Conservation (phyloP, 805 yeast species). For the Metschnikowia borealis region DNA sequence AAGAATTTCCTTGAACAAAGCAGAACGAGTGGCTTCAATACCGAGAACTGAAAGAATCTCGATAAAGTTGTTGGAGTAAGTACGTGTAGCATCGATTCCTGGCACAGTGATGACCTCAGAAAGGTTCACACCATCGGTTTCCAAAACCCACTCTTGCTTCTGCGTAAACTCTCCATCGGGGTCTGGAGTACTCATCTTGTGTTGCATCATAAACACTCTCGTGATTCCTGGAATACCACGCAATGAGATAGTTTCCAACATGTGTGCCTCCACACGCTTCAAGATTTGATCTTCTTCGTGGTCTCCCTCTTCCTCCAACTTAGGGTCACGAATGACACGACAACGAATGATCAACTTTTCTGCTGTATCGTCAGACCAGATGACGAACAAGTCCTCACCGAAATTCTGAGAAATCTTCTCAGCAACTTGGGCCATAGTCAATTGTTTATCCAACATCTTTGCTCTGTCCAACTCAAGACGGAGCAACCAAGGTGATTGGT, state of each 20-base stretch:
- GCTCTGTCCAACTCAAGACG: conserved; percentile 98
- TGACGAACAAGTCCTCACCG: conserved; percentile 92
- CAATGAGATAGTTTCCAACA: conserved; percentile 90
- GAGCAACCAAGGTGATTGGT: conserved; percentile 96
- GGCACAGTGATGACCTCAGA: conserved; percentile 93
- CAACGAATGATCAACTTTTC: conserved; percentile 96
- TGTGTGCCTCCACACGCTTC: conserved; percentile 90
- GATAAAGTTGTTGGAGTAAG: conserved; percentile 94
- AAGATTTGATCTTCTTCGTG: conserved; percentile 96
- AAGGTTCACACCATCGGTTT: conserved; percentile 96
- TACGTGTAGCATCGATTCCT: conserved; percentile 87
- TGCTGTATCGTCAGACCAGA: conserved; percentile 99
- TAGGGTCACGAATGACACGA: conserved; percentile 96
- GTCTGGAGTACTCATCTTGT: conserved; percentile 67
- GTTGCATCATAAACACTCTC: conserved; percentile 87
- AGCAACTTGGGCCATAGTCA: conserved; percentile 97
- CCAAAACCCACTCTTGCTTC: conserved; percentile 96
- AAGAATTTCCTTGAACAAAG: conserved; percentile 88
- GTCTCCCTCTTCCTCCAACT: conserved; percentile 89
- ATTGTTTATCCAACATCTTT: conserved; percentile 95
- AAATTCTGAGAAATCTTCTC: conserved; percentile 89
- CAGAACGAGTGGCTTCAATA: conserved; percentile 96
- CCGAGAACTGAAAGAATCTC: conserved; percentile 94
- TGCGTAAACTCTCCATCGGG: conserved; percentile 82
- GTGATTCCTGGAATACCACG: conserved; percentile 95